These are phyloP conservation scores for Chamaenerion angustifolium DNA, from an alignment of 345 rosid species.

Conservation along the genomic window DNA sequence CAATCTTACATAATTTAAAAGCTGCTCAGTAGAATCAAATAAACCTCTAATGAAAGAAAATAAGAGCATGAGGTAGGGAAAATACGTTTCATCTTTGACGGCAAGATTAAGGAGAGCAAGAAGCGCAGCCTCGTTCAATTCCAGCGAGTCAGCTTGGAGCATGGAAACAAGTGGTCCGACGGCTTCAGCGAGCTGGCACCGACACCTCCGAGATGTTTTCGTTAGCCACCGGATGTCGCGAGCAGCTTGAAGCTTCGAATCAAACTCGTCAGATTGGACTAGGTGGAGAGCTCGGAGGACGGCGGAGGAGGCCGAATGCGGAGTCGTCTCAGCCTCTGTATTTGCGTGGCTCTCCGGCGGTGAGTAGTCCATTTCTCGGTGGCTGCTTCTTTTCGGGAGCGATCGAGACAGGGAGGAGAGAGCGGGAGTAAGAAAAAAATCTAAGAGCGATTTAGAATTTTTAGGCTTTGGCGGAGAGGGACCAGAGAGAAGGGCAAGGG, in stretches of 20 bases:
- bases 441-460: not conserved
- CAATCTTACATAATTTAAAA: too few species aligned
- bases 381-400: slow-evolving; percentile 1
- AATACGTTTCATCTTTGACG: slow-evolving; percentile 85
- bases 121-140: slow-evolving; percentile 54
- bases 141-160: slow-evolving; percentile 40
- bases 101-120: slow-evolving; percentile 95
- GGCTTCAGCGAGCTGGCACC: slow-evolving; percentile 64
- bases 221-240: slow-evolving; percentile 85
- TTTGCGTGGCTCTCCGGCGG: slow-evolving; percentile 17
- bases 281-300: slow-evolving; percentile 37
- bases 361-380: slow-evolving; percentile 16
- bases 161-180: slow-evolving; percentile 67
- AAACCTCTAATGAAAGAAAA: not conserved
- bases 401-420: slow-evolving; percentile 4
- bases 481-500: slow-evolving; percentile 3
- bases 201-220: slow-evolving; percentile 73
- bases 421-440: not conserved
- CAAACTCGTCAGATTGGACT: slow-evolving; percentile 35
- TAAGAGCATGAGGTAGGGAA: not conserved
- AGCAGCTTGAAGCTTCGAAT: slow-evolving; percentile 61
- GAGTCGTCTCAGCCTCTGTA: slow-evolving; percentile 36
- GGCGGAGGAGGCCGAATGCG: slow-evolving; percentile 38
- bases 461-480: too few species aligned
- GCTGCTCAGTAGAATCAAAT: not conserved